phyloP scores from a whole-genome alignment of 1,139 yeast genomes.

The Magnusiomyces ingens region DNA sequence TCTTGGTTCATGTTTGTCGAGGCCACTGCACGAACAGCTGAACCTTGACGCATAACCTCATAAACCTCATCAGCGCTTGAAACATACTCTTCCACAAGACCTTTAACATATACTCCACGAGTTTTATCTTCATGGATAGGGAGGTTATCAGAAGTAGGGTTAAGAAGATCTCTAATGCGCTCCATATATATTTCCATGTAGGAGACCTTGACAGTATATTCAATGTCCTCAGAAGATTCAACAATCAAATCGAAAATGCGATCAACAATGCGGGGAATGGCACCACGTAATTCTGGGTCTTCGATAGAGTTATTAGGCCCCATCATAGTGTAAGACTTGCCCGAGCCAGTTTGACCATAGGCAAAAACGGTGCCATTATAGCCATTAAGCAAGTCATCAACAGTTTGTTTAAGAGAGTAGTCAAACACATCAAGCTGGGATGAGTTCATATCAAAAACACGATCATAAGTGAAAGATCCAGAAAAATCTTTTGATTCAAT shows the following conservation, averaged over 20 bases:
- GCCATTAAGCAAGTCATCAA: conserved; percentile 67
- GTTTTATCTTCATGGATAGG: conserved; percentile 60
- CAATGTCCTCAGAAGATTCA: conserved; percentile 47
- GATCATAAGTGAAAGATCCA: conserved; percentile 55
- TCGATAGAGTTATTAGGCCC: conserved; percentile 44
- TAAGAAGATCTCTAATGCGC: conserved; percentile 56
- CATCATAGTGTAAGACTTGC: conserved; percentile 83
- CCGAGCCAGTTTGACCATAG: conserved; percentile 87
- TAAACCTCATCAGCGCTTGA: conserved; percentile 53
- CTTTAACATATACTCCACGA: conserved; percentile 65
- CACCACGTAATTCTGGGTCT: conserved; percentile 44
- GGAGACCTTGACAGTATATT: conserved; percentile 63
- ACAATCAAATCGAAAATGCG: conserved; percentile 54
- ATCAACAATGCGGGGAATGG: conserved; percentile 68
- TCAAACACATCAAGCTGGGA: conserved; percentile 57
- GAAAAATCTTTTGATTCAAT: conserved; percentile 40
- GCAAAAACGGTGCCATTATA: conserved; percentile 82
- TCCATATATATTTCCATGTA: conserved; percentile 84
- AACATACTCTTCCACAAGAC: conserved; percentile 57
- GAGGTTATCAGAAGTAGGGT: conserved; percentile 36
- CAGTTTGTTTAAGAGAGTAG: conserved; percentile 50
- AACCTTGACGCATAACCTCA: conserved; percentile 50
- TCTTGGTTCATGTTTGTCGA: conserved; percentile 69
- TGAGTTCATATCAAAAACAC: conserved; percentile 49
- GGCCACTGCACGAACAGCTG: conserved; percentile 49